A percentile compares a stretch with the other conserved stretches of the same genome.
Evolutionary conservation across 139 green algal genomes (phyloP).

Genomic region (Astrephomene gubernaculifera): DNA sequence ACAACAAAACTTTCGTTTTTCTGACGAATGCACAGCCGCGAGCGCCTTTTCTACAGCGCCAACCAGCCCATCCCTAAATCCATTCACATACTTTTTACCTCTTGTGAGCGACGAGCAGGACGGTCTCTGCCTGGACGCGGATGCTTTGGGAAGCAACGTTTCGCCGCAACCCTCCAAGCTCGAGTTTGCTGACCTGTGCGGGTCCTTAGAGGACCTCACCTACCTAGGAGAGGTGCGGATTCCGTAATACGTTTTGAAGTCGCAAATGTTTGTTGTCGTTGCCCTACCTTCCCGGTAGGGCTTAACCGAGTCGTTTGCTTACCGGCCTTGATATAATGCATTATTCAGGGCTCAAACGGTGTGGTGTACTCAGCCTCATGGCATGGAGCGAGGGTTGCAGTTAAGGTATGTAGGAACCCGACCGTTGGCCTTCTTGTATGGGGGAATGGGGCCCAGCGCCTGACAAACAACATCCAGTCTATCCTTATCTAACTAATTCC

Average conservation of each 20-base stretch:
- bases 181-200: constrained; percentile 28
- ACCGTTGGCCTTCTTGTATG: background rate
- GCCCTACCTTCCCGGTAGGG: background rate
- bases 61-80: constrained; percentile 23
- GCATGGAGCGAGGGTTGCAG: constrained; percentile 29
- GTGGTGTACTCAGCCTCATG: constrained; percentile 28
- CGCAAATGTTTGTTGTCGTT: background rate
- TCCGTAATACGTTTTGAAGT: background rate
- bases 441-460: no score
- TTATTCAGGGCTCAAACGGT: constrained; percentile 31
- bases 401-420: background rate
- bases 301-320: background rate
- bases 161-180: background rate
- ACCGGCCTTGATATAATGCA: background rate
- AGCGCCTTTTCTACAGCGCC: constrained; percentile 1
- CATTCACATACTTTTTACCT: constrained; percentile 13
- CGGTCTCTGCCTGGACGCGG: background rate
- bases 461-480: background rate
- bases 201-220: background rate
- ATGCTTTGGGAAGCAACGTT: background rate
- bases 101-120: background rate
- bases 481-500: background rate
- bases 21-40: background rate
- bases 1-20: background rate
- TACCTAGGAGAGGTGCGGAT: constrained; percentile 12